phyloP scores from a whole-genome alignment of 768 basidiomycete species.

The Boletus sensibilis region DNA sequence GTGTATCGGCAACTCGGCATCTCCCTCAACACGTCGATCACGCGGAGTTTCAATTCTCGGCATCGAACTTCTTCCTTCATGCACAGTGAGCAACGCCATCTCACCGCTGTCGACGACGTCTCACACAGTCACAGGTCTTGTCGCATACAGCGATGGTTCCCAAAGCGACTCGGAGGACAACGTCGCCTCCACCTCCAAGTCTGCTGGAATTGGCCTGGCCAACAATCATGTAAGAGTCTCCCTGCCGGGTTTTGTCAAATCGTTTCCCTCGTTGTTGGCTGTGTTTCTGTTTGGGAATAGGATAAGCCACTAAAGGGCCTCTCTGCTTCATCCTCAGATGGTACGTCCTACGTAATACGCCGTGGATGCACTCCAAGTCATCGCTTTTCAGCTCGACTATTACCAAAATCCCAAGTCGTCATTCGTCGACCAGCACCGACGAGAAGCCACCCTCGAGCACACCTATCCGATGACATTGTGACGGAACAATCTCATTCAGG shows the following conservation, averaged over 20 bases:
- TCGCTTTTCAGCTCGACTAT: conserved; percentile 36
- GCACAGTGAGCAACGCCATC: conserved; percentile 27
- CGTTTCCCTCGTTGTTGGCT: conserved; percentile 70
- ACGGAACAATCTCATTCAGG: conserved; percentile 13
- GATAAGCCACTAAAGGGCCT: conserved; percentile 49
- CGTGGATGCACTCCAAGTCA: neutral
- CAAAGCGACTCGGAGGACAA: conserved; percentile 54
- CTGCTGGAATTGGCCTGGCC: conserved; percentile 1
- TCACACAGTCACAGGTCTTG: conserved; percentile 44
- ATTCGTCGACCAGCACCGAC: conserved; percentile 51
- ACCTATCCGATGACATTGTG: conserved; percentile 46
- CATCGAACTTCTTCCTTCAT: conserved; percentile 17
- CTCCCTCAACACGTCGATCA: neutral
- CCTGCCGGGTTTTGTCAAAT: conserved; percentile 34
- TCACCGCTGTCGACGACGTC: neutral
- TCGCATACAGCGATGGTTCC: conserved; percentile 65
- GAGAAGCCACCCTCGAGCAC: conserved; percentile 50
- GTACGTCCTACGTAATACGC: conserved; percentile 15
- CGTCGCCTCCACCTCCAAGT: conserved; percentile 32
- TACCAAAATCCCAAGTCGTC: conserved; percentile 55
- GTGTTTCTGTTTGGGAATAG: conserved; percentile 61
- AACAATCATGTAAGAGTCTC: conserved; percentile 63
- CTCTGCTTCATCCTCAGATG: conserved; percentile 28
- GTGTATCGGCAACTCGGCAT: conserved; percentile 29
- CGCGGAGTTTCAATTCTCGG: conserved; percentile 26